These are phyloP conservation scores for Erysimum cheiranthoides DNA, from an alignment of 345 rosid genomes.

Conservation along the genomic window DNA sequence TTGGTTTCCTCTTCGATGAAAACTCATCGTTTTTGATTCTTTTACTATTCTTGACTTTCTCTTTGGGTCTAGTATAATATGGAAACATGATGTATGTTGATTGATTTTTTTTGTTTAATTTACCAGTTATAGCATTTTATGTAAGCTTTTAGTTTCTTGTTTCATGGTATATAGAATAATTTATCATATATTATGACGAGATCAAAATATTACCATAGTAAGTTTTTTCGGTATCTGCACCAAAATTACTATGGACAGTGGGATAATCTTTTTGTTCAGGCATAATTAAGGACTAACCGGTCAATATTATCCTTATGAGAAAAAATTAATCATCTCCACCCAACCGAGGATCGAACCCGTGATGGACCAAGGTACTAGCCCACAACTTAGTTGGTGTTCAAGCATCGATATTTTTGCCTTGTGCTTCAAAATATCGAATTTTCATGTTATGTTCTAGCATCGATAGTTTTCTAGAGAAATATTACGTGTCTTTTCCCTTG, in stretches of 20 bases:
- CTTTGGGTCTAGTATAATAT: slow-evolving; percentile 13
- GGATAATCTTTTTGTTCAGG: not conserved
- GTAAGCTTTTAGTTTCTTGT: not conserved
- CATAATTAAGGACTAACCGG: not conserved
- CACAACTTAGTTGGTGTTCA: not conserved
- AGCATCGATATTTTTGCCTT: not conserved
- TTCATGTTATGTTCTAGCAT: slow-evolving; percentile 18
- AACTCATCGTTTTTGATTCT: slow-evolving; percentile 10
- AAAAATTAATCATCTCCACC: not conserved
- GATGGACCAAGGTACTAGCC: not conserved
- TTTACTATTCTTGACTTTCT: slow-evolving; percentile 17
- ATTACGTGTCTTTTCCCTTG: slow-evolving; percentile 19
- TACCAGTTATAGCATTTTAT: slow-evolving; percentile 3
- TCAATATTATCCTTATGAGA: not conserved
- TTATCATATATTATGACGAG: not conserved
- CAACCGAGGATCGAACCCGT: not conserved
- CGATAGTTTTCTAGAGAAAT: slow-evolving; percentile 2
- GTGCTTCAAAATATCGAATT: slow-evolving; percentile 1
- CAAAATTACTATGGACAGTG: not conserved
- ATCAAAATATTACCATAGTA: not conserved
- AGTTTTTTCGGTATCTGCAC: not conserved
- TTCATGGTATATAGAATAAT: not conserved
- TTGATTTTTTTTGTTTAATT: not conserved
- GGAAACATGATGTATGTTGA: slow-evolving; percentile 3
- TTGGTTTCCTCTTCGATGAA: slow-evolving; percentile 57